Evolutionary conservation across 352 stramenopile genomes (phyloP), one percentile per base, ranked within the genome.

Genomic region (Thraustochytrium striatum): DNA sequence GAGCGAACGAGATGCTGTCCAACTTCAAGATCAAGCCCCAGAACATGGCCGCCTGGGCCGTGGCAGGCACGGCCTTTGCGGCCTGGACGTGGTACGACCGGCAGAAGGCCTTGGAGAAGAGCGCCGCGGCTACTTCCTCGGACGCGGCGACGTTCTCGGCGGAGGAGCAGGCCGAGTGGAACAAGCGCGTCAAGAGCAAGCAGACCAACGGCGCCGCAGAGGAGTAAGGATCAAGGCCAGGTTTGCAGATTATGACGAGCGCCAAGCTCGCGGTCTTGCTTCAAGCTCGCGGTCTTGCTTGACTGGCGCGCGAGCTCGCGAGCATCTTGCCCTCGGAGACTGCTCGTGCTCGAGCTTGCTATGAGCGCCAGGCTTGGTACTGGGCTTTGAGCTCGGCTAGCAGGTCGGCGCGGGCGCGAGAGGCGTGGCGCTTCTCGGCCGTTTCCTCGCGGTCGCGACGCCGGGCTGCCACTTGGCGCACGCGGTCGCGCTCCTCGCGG

Each of bases 1-100:
- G 39, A 5, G 13, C 5, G 5, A 47, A 13, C 39, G 13, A 13
- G 5, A 47, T 47, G 39, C 5, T 5, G 5, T 47, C 39, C 5
- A 13, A 53, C 33, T 68, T 75, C 65, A 58, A 61, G 32, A 30
- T 30, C 44, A 75, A 68, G 65, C 65, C 65, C 0, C 11, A 16
- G 21, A 75, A 75, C 47, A 8, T 75, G 11, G 65, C 65, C 16
- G 65, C 65, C 16, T 75, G 65, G 65, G 65, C 39, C 44, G 25
- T 39, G 32, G 65, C 65, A 9, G 65, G 65, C n/a, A 43, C 21
- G 30, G 65, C 65, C n/a, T 30, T 75, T 30, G 43, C 43, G 30
- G 65, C 65, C n/a, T 75, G 65, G 65, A 68, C 8, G 13, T 13
- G 50, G 65, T 75, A 75, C 2, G 65, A 75, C 41, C 43, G 68